These are phyloP conservation scores for Stagonosporopsis rhizophila DNA, from an alignment of 2,329 filamentous ascomycete species.

Conservation along the genomic window DNA sequence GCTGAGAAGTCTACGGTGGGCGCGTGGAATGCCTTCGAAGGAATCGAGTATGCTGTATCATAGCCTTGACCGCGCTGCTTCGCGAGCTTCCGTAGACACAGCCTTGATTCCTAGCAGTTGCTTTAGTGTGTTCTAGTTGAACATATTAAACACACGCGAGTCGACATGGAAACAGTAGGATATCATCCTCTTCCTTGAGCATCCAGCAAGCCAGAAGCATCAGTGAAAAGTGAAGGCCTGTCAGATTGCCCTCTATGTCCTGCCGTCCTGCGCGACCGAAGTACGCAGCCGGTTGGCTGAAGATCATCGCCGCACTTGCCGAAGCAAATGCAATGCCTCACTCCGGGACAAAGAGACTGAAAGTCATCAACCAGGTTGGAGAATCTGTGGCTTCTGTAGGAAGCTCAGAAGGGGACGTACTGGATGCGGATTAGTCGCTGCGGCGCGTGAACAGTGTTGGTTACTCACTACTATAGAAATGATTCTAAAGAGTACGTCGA, in stretches of 20 bases:
- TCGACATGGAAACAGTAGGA: too few relatives aligned
- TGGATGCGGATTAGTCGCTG: too few relatives aligned
- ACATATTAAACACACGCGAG: too few relatives aligned
- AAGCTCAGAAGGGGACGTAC: constrained; percentile 90
- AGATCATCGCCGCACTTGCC: constrained; percentile 97
- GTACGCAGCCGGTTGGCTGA: constrained; percentile 75
- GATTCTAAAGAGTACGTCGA: constrained; percentile 40
- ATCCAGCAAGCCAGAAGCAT: constrained; percentile 41
- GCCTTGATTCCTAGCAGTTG: background rate
- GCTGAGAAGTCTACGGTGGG: constrained; percentile 52
- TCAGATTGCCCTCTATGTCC: constrained; percentile 87
- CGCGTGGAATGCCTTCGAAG: background rate
- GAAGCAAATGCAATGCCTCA: constrained; percentile 75
- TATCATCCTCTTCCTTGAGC: constrained; percentile 38
- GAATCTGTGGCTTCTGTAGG: constrained; percentile 89
- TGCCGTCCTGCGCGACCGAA: constrained; percentile 79
- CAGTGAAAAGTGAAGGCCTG: constrained; percentile 62
- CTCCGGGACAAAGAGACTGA: constrained; percentile 86
- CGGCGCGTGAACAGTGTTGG: too few relatives aligned
- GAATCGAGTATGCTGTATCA: background rate
- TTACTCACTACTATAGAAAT: constrained; percentile 79
- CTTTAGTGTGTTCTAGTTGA: too few relatives aligned
- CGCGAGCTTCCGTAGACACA: background rate
- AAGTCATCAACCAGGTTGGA: constrained; percentile 89
- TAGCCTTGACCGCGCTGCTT: background rate